A percentile compares a stretch with the other conserved stretches of the same genome.
phyloP scores from a whole-genome alignment of 2,329 filamentous ascomycete species.

The Colletotrichum nymphaeae region DNA sequence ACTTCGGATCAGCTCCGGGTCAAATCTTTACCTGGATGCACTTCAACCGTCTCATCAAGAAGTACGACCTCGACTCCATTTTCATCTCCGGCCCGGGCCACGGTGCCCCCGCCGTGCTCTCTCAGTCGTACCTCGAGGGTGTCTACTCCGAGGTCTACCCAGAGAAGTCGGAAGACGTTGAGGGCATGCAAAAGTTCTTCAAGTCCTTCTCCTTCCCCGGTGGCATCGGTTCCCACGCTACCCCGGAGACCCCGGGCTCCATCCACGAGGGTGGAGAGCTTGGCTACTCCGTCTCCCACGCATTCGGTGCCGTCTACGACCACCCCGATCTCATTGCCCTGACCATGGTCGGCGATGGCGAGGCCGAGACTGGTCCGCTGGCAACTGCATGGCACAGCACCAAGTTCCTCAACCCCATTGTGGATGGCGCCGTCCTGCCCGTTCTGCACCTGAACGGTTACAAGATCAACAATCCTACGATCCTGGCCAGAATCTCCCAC shows the following conservation, averaged over 20 bases:
- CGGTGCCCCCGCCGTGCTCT: conserved; percentile 80
- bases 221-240: conserved; percentile 82
- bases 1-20: conserved; percentile 84
- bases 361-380: conserved; percentile 83
- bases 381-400: conserved; percentile 86
- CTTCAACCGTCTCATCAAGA: conserved; percentile 85
- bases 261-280: conserved; percentile 85
- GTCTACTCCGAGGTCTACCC: conserved; percentile 83
- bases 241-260: conserved; percentile 81
- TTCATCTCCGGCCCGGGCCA: conserved; percentile 84
- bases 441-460: conserved; percentile 85
- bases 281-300: conserved; percentile 84
- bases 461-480: conserved; percentile 85
- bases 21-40: conserved; percentile 87
- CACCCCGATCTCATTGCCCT: conserved; percentile 79
- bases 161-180: conserved; percentile 74
- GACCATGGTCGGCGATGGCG: conserved; percentile 84
- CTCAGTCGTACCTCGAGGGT: conserved; percentile 82
- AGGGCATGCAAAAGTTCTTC: conserved; percentile 81
- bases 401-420: conserved; percentile 84
- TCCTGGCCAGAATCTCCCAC: conserved; percentile 79
- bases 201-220: conserved; percentile 87
- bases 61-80: conserved; percentile 78
- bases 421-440: conserved; percentile 81
- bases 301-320: conserved; percentile 82